These are phyloP conservation scores for Croton laevigatus DNA, from an alignment of 441 rosid genomes.

Conservation along the genomic window DNA sequence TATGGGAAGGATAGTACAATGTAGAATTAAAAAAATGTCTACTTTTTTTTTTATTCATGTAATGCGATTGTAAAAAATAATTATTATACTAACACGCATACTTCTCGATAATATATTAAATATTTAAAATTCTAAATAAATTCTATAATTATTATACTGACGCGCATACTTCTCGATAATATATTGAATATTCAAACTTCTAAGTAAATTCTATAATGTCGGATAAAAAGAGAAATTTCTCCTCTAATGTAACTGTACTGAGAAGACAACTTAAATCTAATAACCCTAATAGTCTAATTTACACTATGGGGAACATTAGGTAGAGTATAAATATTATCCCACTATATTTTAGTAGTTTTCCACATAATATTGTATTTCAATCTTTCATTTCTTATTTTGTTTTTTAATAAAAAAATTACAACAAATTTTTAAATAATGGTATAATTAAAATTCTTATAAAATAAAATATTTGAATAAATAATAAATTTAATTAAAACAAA, in stretches of 20 bases:
- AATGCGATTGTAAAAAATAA: neutral
- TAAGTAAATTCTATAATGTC: constrained; percentile 17
- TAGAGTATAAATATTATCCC: neutral
- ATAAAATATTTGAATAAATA: no score
- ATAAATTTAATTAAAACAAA: no score
- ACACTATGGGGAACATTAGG: neutral
- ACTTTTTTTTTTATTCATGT: neutral
- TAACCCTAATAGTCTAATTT: constrained; percentile 1
- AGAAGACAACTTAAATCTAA: constrained; percentile 32
- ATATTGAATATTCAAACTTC: neutral
- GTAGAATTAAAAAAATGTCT: no score
- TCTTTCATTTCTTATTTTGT: neutral
- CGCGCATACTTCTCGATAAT: constrained; percentile 20
- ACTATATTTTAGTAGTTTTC: neutral
- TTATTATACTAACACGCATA: constrained; percentile 9
- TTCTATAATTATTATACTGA: constrained; percentile 15
- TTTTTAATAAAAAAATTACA: neutral
- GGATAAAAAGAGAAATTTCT: constrained; percentile 30
- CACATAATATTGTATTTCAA: neutral
- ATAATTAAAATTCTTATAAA: no score
- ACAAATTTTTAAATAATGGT: no score
- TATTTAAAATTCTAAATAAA: neutral
- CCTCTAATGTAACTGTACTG: constrained; percentile 2
- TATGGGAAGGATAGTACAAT: no score
- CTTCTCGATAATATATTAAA: constrained; percentile 13